Evolutionary conservation across 345 rosid species (phyloP).

Genomic region (Hypericum androsaemum): DNA sequence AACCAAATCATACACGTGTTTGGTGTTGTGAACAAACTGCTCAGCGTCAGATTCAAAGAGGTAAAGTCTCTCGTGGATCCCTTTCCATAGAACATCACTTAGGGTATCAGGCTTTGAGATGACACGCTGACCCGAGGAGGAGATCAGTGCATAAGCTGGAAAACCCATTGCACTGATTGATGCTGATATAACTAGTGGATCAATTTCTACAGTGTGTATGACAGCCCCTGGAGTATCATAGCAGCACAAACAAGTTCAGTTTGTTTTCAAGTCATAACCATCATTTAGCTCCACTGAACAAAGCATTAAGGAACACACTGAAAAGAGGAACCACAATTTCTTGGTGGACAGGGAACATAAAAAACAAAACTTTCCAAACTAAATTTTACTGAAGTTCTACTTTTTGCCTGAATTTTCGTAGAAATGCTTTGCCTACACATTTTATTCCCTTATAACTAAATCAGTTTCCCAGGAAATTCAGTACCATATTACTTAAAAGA

Average conservation of each 20-base stretch:
- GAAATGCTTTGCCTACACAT: too few relatives aligned
- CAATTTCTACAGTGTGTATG: constrained; percentile 68
- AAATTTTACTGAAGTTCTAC: too few relatives aligned
- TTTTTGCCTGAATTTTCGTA: too few relatives aligned
- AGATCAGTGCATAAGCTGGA: constrained; percentile 60
- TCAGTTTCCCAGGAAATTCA: too few relatives aligned
- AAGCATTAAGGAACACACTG: too few relatives aligned
- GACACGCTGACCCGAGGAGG: constrained; percentile 34
- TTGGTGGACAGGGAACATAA: too few relatives aligned
- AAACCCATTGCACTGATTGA: constrained; percentile 79
- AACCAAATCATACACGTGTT: constrained; percentile 46
- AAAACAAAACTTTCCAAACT: too few relatives aligned
- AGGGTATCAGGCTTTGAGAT: constrained; percentile 31
- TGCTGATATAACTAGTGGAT: constrained; percentile 69
- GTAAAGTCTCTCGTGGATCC: constrained; percentile 70
- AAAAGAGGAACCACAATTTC: too few relatives aligned
- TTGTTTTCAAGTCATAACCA: too few relatives aligned
- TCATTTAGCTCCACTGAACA: too few relatives aligned
- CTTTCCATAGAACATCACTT: constrained; percentile 67
- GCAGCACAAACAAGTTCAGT: background rate
- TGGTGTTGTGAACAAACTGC: constrained; percentile 41
- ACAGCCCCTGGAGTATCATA: constrained; percentile 44
- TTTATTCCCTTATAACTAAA: too few relatives aligned
- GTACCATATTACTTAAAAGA: too few relatives aligned
- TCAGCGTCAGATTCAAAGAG: constrained; percentile 75